Conservation (phyloP, 2,329 filamentous ascomycete genomes). For the Dactylellina parvicollis region DNA sequence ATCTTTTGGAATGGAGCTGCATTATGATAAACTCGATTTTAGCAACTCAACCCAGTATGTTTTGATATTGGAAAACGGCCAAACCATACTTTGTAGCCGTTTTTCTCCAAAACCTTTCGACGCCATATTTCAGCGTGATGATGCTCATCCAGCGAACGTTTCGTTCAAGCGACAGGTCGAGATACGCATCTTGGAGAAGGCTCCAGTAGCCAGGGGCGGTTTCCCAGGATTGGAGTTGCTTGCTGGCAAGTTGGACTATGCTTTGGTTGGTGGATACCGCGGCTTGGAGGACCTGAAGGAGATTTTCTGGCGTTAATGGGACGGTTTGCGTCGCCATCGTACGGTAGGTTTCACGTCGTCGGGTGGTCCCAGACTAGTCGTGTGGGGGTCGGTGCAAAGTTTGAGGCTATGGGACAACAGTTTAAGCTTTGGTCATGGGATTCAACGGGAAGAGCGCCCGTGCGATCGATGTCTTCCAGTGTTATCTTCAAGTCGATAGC, state of each 20-base stretch:
- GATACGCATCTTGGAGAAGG: constrained; percentile 74
- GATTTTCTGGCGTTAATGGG: constrained; percentile 61
- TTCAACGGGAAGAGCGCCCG: background rate
- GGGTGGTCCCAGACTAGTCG: background rate
- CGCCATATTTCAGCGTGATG: constrained; percentile 95
- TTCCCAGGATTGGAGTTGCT: constrained; percentile 67
- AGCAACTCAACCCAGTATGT: background rate
- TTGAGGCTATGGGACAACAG: background rate
- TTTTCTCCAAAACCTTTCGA: constrained; percentile 92
- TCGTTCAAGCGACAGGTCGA: constrained; percentile 78
- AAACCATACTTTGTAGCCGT: constrained; percentile 75
- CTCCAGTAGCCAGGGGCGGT: constrained; percentile 64
- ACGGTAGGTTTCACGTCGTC: background rate
- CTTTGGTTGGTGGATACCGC: constrained; percentile 64
- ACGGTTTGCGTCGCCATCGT: constrained; percentile 30
- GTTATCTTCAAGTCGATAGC: background rate
- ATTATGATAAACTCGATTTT: background rate
- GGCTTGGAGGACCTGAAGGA: constrained; percentile 65
- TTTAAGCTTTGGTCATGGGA: background rate
- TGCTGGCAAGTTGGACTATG: constrained; percentile 66
- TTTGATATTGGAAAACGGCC: background rate
- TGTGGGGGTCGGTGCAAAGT: background rate
- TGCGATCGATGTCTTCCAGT: background rate
- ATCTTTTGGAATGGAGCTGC: constrained; percentile 70
- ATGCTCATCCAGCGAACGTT: constrained; percentile 88